Conservation (phyloP, 441 rosid genomes). For the Adansonia gregorii region DNA sequence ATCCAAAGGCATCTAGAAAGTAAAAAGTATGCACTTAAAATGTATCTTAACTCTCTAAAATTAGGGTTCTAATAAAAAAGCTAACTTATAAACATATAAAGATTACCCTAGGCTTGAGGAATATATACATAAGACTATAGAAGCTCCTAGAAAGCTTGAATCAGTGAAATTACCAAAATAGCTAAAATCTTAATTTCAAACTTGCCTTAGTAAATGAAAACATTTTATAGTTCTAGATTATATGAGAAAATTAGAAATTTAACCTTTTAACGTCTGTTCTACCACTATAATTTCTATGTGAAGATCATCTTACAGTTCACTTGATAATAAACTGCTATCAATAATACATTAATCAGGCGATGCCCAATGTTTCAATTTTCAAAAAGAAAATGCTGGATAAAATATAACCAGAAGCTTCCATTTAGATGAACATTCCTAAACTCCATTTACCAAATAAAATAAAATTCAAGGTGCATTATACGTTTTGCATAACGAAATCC, state of each 20-base stretch:
- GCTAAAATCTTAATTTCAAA: neutral
- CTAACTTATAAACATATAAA: neutral
- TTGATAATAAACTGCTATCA: neutral
- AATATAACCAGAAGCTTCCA: neutral
- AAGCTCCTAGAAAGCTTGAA: neutral
- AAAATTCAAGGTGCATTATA: neutral
- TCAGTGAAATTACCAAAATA: neutral
- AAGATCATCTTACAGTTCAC: neutral
- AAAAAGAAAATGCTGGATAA: neutral
- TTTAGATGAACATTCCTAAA: neutral
- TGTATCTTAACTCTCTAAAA: conserved; percentile 1
- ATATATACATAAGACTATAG: neutral
- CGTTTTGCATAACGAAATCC: neutral
- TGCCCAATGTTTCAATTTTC: neutral
- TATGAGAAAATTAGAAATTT: conserved; percentile 2
- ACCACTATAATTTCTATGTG: neutral
- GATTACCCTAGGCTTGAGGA: neutral
- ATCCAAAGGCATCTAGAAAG: neutral
- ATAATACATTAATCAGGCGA: neutral
- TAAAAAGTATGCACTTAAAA: neutral
- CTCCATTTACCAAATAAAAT: neutral
- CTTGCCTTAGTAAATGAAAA: neutral
- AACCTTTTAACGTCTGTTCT: neutral
- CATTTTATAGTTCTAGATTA: neutral
- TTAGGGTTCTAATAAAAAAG: neutral